Conservation (phyloP, 75 land plant species). For the Sequoia sempervirens region DNA sequence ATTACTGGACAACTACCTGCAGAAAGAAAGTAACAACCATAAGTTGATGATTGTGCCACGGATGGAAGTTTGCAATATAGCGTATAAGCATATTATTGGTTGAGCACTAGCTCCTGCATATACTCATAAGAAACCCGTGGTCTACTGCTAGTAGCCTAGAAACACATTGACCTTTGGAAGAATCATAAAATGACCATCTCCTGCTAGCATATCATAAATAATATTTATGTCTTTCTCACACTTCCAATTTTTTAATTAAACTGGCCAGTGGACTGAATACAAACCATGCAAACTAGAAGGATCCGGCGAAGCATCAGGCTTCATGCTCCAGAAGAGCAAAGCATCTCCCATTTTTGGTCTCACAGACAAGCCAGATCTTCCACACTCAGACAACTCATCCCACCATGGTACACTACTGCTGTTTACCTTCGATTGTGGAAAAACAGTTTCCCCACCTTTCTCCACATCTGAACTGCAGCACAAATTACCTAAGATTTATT, state of each 20-base stretch:
- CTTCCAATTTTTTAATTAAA: not conserved
- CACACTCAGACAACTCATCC: conserved; percentile 58
- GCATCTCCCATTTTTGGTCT: conserved; percentile 66
- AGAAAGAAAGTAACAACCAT: not conserved
- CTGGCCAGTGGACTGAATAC: conserved; percentile 4
- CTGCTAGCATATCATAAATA: not conserved
- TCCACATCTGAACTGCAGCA: conserved; percentile 67
- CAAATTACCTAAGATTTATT: not conserved
- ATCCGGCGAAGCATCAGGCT: conserved; percentile 52
- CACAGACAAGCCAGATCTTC: conserved; percentile 47
- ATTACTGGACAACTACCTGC: conserved; percentile 88
- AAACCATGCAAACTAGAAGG: conserved; percentile 60
- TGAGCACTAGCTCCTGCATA: not conserved
- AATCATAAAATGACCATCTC: not conserved
- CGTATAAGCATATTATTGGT: not conserved
- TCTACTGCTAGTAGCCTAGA: not conserved
- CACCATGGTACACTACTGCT: conserved; percentile 24
- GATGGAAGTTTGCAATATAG: not conserved
- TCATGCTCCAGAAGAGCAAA: conserved; percentile 70
- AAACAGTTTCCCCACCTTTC: conserved; percentile 67
- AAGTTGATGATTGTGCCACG: not conserved
- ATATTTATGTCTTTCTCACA: not conserved
- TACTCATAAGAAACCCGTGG: not conserved
- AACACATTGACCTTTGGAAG: not conserved
- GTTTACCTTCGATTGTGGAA: conserved; percentile 46